Percentiles rank a stretch among this genome's conserved stretches.
Evolutionary conservation across 257 asterid genomes (phyloP).

Genomic region (Fraxinus excelsior): DNA sequence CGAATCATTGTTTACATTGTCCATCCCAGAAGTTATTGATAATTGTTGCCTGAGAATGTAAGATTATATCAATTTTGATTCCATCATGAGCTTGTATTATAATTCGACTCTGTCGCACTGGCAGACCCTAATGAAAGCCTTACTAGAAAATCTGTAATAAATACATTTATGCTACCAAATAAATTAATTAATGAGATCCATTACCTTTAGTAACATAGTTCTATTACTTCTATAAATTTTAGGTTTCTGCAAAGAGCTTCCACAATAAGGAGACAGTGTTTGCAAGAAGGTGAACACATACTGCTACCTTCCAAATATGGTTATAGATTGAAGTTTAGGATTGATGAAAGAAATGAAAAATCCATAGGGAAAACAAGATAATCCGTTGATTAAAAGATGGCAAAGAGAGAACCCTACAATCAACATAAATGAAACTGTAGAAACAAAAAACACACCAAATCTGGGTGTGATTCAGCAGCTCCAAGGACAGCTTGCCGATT

Average conservation of each 20-base stretch:
- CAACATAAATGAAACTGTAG: constrained; percentile 8
- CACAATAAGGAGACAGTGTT: neutral
- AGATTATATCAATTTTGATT: neutral
- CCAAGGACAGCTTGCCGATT: constrained; percentile 88
- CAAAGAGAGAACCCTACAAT: neutral
- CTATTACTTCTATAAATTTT: neutral
- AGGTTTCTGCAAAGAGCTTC: neutral
- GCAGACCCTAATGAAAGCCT: neutral
- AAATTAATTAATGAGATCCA: neutral
- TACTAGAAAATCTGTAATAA: neutral
- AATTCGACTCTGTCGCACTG: neutral
- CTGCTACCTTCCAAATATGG: neutral
- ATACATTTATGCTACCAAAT: neutral
- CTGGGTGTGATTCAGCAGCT: constrained; percentile 86
- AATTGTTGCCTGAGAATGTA: neutral
- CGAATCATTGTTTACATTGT: neutral
- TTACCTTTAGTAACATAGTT: neutral
- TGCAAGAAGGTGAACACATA: neutral
- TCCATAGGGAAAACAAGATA: neutral
- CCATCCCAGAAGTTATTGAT: neutral
- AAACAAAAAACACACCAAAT: constrained; percentile 59
- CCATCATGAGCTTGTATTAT: neutral
- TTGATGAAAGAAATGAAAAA: neutral
- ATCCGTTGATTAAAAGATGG: neutral
- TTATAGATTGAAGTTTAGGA: neutral